Evolutionary conservation across 2,329 filamentous ascomycete genomes (phyloP), one percentile per base, ranked within the genome.

Genomic region (Penicillium polonicum): DNA sequence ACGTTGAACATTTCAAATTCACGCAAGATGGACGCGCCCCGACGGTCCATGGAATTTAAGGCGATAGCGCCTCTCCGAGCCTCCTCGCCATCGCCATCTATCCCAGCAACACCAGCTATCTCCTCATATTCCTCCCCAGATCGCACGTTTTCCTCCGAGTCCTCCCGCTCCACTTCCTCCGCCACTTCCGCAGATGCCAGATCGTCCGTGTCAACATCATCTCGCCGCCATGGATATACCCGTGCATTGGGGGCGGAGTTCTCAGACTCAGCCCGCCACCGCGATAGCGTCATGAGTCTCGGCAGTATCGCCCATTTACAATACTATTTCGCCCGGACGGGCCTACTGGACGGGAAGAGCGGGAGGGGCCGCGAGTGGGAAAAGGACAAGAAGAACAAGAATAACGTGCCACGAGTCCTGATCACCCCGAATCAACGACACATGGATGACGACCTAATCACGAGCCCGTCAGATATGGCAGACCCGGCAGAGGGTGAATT

Each of bases 281-380:
- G 94, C 62, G 93, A 99, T 74, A 97, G 92, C 72, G 94, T 99
- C 64, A 88, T 97, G 85, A 96, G 91, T 70, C 78, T 99, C 61
- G 94, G 94, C 54, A 97, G 92, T 75, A 99, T 99, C 68, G 91
- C 92, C 55, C 94, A 99, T 78, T 80, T 99, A 70, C 94, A 99
- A 76, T 96, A 97, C 78, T 99, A 97, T 77, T 99, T 99, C 78
- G 93, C 94, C 36, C 84, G 94, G 59, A 99, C 94, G 0, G 94
- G 94, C 6, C 78, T 99, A 62, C 79, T 99, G 50, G 94, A 99
- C 70, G 92, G 93, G 56, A 97, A 97, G 73, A 93, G 92, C 36
- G 94, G 86, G 53, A 89, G 95, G 73, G 88, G 90, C 23, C 89
- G 89, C 68, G 89, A 88, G 72, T 87, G 55, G 55, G 49, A 84